Evolutionary conservation across 2,329 filamentous ascomycete species (phyloP), one percentile per base, ranked within the genome.

Genomic region (Talaromyces funiculosus): DNA sequence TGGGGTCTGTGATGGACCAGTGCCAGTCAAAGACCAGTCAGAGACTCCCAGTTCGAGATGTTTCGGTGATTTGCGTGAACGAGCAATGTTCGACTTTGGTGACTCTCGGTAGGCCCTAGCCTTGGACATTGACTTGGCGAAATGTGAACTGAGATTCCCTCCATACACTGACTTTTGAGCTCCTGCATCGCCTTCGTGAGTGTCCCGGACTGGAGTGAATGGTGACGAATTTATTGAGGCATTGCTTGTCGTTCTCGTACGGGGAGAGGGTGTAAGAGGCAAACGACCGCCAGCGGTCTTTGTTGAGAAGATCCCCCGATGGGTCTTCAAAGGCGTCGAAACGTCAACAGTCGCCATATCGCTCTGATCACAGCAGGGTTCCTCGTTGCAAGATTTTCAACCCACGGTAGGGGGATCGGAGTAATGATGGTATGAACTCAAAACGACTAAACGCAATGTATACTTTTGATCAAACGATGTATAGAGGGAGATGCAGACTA

Each of bases 261-360:
- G 86, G 61, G 94, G 94, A 61, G 93, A 97, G 33, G 94, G 93
- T 3, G 93, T 97, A 73, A 99, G 81, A 68, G 94, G 92, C 83
- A 96, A 92, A 64, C 94, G 90, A 74, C 92, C 92, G 79, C 93
- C 92, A 76, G 92, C 94, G 74, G 92, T 94, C 75, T 92, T 92
- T 68, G 90, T 86, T 67, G 89, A 92, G 81, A 97, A 97, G 71
- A 97, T 84, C 62, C 92, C 91, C 78, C 89, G 87, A 77, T 96
- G 93, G 83, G 90, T 94, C 84, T 97, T 97, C 74, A 94, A 83
- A 63, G 94, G 94, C 63, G 94, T 97, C 71, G 91, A 90, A 77
- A 97, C 86, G 73, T 85, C 81, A 75, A 84, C 80, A 76, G 88
- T 89, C 75, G 93, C 91, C 93, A 97, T 97, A 18, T 22, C 10